These are phyloP conservation scores for Solanum megistacrolobum DNA, from an alignment of 257 asterid species.

Conservation along the genomic window DNA sequence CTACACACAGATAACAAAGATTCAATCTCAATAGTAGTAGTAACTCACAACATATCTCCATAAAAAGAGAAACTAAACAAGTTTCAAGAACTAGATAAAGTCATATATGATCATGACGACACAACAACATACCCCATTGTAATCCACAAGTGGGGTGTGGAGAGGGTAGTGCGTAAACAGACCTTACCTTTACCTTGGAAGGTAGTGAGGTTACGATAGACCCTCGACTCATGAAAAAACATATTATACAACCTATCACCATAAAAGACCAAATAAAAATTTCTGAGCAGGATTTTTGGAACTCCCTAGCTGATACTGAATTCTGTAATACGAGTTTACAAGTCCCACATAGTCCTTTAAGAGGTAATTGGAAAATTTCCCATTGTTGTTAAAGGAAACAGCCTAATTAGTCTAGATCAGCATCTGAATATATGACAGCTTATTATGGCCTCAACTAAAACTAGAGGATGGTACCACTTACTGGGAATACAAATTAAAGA, in stretches of 20 bases:
- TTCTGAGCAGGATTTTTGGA: neutral
- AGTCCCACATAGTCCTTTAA: neutral
- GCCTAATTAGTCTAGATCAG: neutral
- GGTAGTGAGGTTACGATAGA: neutral
- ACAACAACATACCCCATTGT: neutral
- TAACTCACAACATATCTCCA: neutral
- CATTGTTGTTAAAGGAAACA: neutral
- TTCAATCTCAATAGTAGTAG: neutral
- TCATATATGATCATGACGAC: neutral
- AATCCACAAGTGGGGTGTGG: neutral
- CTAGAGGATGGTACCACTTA: neutral
- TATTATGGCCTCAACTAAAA: neutral
- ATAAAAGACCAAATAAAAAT: neutral
- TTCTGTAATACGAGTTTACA: neutral
- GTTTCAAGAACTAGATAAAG: neutral
- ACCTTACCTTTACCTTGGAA: neutral
- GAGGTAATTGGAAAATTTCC: neutral
- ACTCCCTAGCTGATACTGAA: neutral
- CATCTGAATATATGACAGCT: neutral
- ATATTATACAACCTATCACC: neutral
- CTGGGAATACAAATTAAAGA: neutral
- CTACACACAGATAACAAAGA: slow-evolving; percentile 25
- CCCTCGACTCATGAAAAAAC: neutral
- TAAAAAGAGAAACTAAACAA: neutral
- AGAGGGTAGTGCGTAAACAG: neutral